A percentile compares a stretch with the other conserved stretches of the same genome.
phyloP scores from a whole-genome alignment of 2,329 filamentous ascomycete genomes.

The Orbilia ellipsospora region DNA sequence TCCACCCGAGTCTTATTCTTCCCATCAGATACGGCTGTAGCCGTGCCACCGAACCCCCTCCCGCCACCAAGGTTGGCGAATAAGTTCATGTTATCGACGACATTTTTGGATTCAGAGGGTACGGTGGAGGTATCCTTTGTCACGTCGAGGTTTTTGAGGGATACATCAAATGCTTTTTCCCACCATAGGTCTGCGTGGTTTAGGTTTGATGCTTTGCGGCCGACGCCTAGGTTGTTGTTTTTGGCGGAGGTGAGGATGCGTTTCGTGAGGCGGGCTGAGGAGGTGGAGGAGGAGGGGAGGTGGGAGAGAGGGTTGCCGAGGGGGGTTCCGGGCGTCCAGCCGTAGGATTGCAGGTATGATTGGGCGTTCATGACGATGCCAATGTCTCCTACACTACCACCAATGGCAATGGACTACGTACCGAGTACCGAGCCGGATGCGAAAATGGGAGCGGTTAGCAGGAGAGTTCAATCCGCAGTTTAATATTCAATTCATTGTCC shows the following conservation, averaged over 20 bases:
- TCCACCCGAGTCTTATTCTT: constrained; percentile 14
- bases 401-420: background rate
- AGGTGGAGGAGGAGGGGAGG: constrained; percentile 18
- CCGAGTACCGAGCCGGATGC: background rate
- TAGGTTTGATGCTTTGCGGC: constrained; percentile 47
- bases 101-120: constrained; percentile 17
- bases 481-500: no score
- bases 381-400: background rate
- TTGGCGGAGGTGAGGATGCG: constrained; percentile 49
- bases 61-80: constrained; percentile 46
- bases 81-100: constrained; percentile 51
- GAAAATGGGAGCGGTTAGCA: background rate
- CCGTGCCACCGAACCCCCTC: constrained; percentile 43
- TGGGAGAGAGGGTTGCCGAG: constrained; percentile 53
- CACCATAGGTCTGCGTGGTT: constrained; percentile 55
- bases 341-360: constrained; percentile 53
- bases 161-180: constrained; percentile 54
- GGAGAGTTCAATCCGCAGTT: background rate
- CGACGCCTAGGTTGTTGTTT: constrained; percentile 54
- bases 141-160: constrained; percentile 49
- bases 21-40: background rate
- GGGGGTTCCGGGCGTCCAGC: constrained; percentile 50
- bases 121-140: constrained; percentile 43
- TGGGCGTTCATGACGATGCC: constrained; percentile 42
- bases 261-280: constrained; percentile 34